Evolutionary conservation across 371 early-diverging fungal species (phyloP), one percentile per base, ranked within the genome.

Genomic region (Apophysomyces trapeziformis): DNA sequence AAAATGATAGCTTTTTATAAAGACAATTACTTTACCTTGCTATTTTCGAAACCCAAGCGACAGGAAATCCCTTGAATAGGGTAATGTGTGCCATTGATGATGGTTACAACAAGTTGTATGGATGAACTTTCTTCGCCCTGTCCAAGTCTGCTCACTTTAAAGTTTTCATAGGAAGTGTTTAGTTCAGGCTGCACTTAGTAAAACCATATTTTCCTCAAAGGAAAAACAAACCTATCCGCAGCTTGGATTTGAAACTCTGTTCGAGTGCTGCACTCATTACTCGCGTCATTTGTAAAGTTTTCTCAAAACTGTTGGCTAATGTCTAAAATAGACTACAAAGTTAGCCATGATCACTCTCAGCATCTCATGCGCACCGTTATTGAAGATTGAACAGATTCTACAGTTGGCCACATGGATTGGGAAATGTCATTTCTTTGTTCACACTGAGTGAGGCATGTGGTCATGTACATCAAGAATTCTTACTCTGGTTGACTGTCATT

Each of bases 251-350:
- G 38, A 71, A 66, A 9, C 68, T 66, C 37, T 69, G 69, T n/a
- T 75, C 73, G 18, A 75, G 44, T 12, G 68, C 43, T 9, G 69
- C 54, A 43, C 50, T 64, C 68, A 75, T 75, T 7, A 56, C 43
- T 45, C 68, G 64, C 5, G 36, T 69, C 66, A 75, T 73, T 58
- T 67, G 66, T 35, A 71, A 14, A 13, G 68, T 73, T 39, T 64
- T 59, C 43, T 72, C 46, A 18, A 76, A 54, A 39, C 66, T 69
- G 13, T 60, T 47, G 4, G 68, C 64, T 21, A 76, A 60, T 13
- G 71, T 65, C 74, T 76, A 47, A 21, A 9, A 16, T 21, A 21
- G 21, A 50, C 8, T 26, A 26, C 32, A 3, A 26, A 26, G 39
- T n/a, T 50, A 21, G 21, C 16, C 32, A 26, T 50, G n/a, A 9